Evolutionary conservation across 23 red algal species (phyloP).

Genomic region (Gracilariopsis chorda): DNA sequence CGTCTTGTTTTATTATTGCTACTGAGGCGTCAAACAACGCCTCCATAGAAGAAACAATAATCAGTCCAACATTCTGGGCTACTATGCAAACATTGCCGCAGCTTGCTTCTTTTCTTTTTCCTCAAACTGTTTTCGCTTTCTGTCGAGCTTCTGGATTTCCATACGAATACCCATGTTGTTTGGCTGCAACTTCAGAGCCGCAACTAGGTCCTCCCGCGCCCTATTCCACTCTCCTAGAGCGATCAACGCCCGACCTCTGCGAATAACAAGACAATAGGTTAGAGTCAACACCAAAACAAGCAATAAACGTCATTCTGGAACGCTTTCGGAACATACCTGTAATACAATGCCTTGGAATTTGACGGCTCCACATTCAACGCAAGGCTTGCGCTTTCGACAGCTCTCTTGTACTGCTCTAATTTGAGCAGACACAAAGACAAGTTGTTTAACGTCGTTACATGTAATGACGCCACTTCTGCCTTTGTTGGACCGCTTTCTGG

Average conservation of each 20-base stretch:
- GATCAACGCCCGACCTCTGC: conserved; percentile 59
- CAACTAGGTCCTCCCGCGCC: conserved; percentile 62
- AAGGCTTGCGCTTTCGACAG: conserved; percentile 50
- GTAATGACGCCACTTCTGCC: conserved; percentile 32
- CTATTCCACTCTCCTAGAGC: conserved; percentile 57
- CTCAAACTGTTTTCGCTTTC: conserved; percentile 53
- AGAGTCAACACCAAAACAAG: background rate
- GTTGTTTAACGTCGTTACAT: conserved; percentile 55
- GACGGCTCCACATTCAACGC: conserved; percentile 48
- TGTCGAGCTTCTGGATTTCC: conserved; percentile 67
- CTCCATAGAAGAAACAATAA: no score
- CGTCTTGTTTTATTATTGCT: no score
- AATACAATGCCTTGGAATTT: conserved; percentile 72
- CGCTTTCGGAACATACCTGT: conserved; percentile 2
- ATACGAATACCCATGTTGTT: conserved; percentile 73
- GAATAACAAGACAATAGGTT: background rate
- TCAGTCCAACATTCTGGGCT: no score
- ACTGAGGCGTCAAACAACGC: no score
- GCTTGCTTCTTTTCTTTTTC: conserved; percentile 70
- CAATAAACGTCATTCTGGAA: background rate
- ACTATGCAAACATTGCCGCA: conserved; percentile 76
- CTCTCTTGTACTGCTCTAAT: conserved; percentile 47
- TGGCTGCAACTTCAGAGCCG: conserved; percentile 35
- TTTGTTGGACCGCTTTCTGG: background rate
- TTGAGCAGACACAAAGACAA: conserved; percentile 61